Base-by-base conservation (phyloP, 176 grass and related monocot genomes). In the Zea luxurians region DNA sequence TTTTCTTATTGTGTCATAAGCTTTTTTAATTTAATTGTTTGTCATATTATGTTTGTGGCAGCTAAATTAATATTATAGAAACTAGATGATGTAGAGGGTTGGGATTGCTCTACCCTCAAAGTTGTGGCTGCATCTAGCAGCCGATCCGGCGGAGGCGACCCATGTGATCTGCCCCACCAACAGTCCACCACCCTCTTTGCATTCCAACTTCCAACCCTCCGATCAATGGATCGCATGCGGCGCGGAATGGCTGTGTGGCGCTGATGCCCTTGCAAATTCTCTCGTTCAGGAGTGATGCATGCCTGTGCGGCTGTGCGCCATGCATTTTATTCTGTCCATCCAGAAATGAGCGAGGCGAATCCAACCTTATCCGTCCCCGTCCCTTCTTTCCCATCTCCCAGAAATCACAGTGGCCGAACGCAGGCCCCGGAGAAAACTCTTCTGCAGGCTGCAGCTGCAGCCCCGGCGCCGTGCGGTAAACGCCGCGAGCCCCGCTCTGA, bases 351-450 rank as follows among this genome's bases (percentile, higher is more conserved):
- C 27, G 68, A 48, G 80, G 62, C 49, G 71, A 79, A 68, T 58
- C 70, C 15, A 75, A 71, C 55, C 72, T 74, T 76, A 77, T 81
- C 78, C 58, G 58, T 4, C 20, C 72, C 27, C 27, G 27, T 27
- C 27, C 27, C 27, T 27, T 27, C 27, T 27, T 27, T 27, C 13
- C 3, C 27, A 7, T 7, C 49, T 15, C 49, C 11, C 49, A 15
- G 13, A 52, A 52, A 15, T 52, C 49, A 52, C 49, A 15, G 49
- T 54, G 15, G 52, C 52, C 52, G 15, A 16, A 60, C 6, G 61
- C 13, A 61, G 1, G 18, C 16, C 46, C 47, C 15, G 17, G 68
- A 49, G 40, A 38, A 71, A 46, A 60, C 27, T 35, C 4, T 7
- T 3, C 11, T 45, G 27, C 27, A 27, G 27, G 27, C 27, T 27